Evolutionary conservation across 768 basidiomycete species (phyloP), one percentile per base, ranked within the genome.

Genomic region (Lentinula lateritia): DNA sequence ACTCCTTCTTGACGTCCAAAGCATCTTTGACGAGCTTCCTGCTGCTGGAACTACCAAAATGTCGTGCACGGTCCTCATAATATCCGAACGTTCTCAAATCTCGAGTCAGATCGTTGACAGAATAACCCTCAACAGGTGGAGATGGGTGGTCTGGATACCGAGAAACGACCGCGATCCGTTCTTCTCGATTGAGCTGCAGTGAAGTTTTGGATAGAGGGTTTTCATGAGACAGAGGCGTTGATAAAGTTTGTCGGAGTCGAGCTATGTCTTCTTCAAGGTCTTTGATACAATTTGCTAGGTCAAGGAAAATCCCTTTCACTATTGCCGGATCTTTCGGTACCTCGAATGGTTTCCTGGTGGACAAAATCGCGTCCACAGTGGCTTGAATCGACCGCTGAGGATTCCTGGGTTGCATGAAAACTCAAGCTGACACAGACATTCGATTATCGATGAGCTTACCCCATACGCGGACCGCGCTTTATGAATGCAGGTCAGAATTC

Each of bases 401-500:
- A 77, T 78, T 28, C 75, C 46, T 48, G 71, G 46, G 62, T 70
- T 62, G 79, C 74, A 6, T 73, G 70, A 55, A 74, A 71, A 52
- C 74, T 74, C 54, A 43, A 28, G 42, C 52, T 52, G 28, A 36
- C 15, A 5, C 16, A 36, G 3, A 41, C 9, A 35, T 20, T 13
- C 15, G 35, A 61, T 18, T 3, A 41, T 9, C 50, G 18, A 2
- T 38, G 16, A 23, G 41, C 43, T 52, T 32, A 74, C 74, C 74
- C 74, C 64, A 72, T 71, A 0, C 73, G 74, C 18, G 74, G 76
- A 41, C 77, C 78, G 46, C 78, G 74, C 68, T 80, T 79, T 76
- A 78, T 9, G 10, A 23, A 50, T 48, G 45, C 3, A 46, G 45
- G n/a, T 58, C 7, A 39, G 18, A 52, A 8, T 28, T 28, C 20